Conservation (phyloP, 768 basidiomycete genomes). For the Suillus tomentosus region DNA sequence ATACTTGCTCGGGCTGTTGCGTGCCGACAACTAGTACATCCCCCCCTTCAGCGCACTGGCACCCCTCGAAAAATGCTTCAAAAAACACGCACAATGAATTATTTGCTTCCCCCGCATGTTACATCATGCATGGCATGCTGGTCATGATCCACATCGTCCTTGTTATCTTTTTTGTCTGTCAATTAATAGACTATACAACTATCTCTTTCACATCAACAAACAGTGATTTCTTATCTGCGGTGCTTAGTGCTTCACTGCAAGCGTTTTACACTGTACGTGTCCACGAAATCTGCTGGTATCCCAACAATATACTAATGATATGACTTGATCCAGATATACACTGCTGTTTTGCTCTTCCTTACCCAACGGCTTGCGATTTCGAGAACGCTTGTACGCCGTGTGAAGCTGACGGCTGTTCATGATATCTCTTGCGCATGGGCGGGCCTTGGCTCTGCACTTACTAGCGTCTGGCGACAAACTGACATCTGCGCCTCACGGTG, state of each 20-base stretch:
- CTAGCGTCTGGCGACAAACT: too few species aligned
- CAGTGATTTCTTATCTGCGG: neutral
- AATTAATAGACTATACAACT: constrained; percentile 4
- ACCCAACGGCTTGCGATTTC: too few species aligned
- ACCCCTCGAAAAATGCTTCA: neutral
- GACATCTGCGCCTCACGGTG: too few species aligned
- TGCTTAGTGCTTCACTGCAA: constrained; percentile 10
- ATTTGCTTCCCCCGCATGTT: neutral
- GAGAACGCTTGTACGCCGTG: too few species aligned
- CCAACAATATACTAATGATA: too few species aligned
- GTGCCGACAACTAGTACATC: neutral
- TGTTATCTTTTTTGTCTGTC: neutral
- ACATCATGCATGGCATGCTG: neutral
- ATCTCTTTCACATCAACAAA: neutral
- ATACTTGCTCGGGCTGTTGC: neutral
- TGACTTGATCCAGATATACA: too few species aligned
- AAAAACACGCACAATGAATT: neutral
- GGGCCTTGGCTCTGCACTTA: too few species aligned
- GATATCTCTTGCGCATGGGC: too few species aligned
- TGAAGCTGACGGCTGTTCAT: too few species aligned
- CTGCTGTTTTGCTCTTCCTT: too few species aligned
- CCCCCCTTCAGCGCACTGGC: neutral
- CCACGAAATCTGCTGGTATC: too few species aligned
- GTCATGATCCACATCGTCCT: neutral
- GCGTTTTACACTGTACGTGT: constrained; percentile 10